These are phyloP conservation scores for Pseudevernia furfuracea DNA, from an alignment of 495 filamentous ascomycete species.

Conservation along the genomic window DNA sequence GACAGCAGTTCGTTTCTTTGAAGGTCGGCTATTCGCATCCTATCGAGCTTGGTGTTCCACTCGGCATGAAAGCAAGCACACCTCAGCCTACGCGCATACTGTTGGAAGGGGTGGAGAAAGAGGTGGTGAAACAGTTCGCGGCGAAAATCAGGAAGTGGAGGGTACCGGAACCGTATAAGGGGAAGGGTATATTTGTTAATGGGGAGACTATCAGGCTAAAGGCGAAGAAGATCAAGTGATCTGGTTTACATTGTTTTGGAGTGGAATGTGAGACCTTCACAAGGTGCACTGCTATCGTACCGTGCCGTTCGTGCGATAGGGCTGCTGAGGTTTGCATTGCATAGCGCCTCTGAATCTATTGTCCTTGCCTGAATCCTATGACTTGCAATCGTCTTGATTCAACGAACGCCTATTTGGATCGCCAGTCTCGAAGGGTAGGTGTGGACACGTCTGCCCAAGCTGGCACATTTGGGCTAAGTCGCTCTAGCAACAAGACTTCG, in stretches of 20 bases:
- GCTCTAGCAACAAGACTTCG: too few relatives aligned
- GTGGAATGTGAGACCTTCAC: not conserved
- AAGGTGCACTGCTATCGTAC: not conserved
- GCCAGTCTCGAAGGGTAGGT: too few relatives aligned
- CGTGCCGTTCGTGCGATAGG: not conserved
- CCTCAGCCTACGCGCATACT: constrained; percentile 92
- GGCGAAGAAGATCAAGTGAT: constrained; percentile 95
- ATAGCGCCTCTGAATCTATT: not conserved
- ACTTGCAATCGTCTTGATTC: too few relatives aligned
- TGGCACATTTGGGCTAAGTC: too few relatives aligned
- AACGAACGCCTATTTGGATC: too few relatives aligned
- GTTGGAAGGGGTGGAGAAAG: constrained; percentile 77
- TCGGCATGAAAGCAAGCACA: constrained; percentile 76
- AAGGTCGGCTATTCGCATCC: constrained; percentile 97
- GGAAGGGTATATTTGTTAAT: constrained; percentile 97
- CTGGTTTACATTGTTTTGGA: too few relatives aligned
- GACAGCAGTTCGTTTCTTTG: constrained; percentile 78
- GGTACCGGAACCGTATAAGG: constrained; percentile 94
- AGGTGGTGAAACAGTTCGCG: constrained; percentile 81
- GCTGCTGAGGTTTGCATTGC: not conserved
- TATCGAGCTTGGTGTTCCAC: constrained; percentile 75
- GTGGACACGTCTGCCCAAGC: too few relatives aligned
- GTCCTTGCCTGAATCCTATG: not conserved
- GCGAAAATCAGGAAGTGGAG: constrained; percentile 84
- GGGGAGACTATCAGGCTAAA: constrained; percentile 96